Evolutionary conservation across 805 yeast species (phyloP), one percentile per base, ranked within the genome.

Genomic region (Danielia oregonensis): DNA sequence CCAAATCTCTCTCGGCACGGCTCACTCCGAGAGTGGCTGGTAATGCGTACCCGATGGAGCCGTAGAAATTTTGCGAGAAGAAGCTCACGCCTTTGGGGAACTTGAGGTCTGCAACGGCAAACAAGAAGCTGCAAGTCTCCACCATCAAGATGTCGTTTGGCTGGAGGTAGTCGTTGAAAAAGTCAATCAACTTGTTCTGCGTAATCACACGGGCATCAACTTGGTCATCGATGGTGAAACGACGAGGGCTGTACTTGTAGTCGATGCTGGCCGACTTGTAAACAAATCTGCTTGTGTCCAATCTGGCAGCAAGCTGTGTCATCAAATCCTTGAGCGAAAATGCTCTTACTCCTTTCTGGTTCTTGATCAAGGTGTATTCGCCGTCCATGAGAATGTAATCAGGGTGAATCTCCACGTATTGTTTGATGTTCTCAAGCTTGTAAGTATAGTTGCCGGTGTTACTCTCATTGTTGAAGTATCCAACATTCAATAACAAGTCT

Each of bases 11-110:
- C 61, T 74, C 65, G 0, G 91, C 96, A 36, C 85, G 63, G 13
- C 86, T 79, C 17, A 81, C 83, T 32, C 97, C 97, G 37, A 89
- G 72, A 4, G 93, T 73, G 8, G 89, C 84, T 2, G 96, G 96
- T 17, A 89, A 65, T 0, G 95, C 91, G 65, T 77, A 84, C 5
- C 97, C 97, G 49, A 89, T 89, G 2, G 95, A 86, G 6, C 88
- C 75, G 54, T 82, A 89, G 52, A 82, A 85, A 14, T 79, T 74
- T 61, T 86, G 95, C 2, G 86, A 72, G 24, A 81, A 64, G 34
- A 68, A 63, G 33, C 63, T 64, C 18, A 73, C 63, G 35, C 73
- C 70, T 13, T 57, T 50, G 26, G 88, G 85, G 39, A 89, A 72
- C 45, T 65, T 62, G 22, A 82, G 54, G 50, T 84, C 91, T 19